These are phyloP conservation scores for Gracilaria gracilis DNA, from an alignment of 23 red algal genomes.

Conservation along the genomic window DNA sequence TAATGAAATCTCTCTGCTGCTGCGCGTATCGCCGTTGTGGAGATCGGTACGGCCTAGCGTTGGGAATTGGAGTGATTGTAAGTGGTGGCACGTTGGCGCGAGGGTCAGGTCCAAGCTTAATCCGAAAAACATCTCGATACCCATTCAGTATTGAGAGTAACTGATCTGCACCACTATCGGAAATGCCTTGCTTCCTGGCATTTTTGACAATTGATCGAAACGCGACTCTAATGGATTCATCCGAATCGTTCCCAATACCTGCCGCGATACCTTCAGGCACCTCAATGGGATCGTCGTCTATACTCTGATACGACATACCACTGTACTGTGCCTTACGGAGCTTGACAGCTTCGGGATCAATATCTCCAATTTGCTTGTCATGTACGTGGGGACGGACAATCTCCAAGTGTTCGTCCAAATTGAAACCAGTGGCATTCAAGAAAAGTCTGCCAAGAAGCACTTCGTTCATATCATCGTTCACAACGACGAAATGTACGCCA, in stretches of 20 bases:
- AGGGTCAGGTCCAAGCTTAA: constrained; percentile 29
- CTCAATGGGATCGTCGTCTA: neutral
- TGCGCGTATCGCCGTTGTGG: too few relatives aligned
- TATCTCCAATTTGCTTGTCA: neutral
- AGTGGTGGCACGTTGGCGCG: neutral
- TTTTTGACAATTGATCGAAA: neutral
- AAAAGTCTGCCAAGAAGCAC: neutral
- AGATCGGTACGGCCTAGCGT: too few relatives aligned
- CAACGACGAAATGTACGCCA: constrained; percentile 20
- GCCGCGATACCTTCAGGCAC: neutral
- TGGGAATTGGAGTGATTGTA: too few relatives aligned
- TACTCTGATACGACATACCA: neutral
- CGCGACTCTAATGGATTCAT: neutral
- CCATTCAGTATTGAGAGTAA: neutral
- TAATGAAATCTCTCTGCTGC: too few relatives aligned
- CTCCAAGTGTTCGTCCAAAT: constrained; percentile 7
- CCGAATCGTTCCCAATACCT: neutral
- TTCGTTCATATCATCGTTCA: constrained; percentile 21
- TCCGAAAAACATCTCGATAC: neutral
- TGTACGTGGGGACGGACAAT: neutral
- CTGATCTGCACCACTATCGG: neutral
- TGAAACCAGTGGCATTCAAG: constrained; percentile 24
- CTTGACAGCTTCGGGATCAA: neutral
- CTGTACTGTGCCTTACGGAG: neutral
- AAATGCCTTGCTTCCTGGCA: neutral